Conservation (phyloP, 176 grass and related monocot species). For the Cocos nucifera region DNA sequence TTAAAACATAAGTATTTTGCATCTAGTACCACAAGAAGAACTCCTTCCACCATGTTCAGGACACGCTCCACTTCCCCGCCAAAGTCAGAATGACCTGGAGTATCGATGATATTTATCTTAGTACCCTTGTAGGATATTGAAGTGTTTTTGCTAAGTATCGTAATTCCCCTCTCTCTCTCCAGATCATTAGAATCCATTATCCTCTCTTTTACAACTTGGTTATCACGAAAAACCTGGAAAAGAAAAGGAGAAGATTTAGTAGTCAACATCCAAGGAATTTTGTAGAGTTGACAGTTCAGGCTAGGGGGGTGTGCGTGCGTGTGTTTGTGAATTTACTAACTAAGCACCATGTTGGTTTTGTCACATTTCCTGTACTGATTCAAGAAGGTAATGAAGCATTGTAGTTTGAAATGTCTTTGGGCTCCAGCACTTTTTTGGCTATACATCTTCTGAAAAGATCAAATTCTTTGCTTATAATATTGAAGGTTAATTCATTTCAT, state of each 20-base stretch:
- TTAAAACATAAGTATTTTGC: neutral
- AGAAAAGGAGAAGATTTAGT: conserved; percentile 19
- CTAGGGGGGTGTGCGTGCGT: neutral
- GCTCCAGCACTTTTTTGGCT: no score
- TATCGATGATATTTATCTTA: conserved; percentile 99
- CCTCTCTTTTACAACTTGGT: conserved; percentile 91
- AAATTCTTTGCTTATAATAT: no score
- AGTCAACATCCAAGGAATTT: conserved; percentile 6
- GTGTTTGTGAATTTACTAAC: no score
- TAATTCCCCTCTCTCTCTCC: conserved; percentile 95
- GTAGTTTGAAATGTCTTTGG: no score
- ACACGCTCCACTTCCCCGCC: conserved; percentile 96
- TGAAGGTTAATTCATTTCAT: no score
- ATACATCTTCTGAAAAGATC: no score
- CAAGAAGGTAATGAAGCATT: no score
- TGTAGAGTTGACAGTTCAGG: neutral
- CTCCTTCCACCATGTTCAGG: conserved; percentile 98
- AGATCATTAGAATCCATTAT: conserved; percentile 99
- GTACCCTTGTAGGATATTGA: conserved; percentile 95
- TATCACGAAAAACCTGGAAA: conserved; percentile 90
- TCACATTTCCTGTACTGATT: no score
- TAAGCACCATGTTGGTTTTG: no score
- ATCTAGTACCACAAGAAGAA: conserved; percentile 89
- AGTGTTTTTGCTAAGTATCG: conserved; percentile 98
- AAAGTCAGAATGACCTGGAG: conserved; percentile 93